Percentiles rank a stretch among this genome's conserved stretches.
Conservation (phyloP, 148 eudicot species). For the Rhododendron henanense region DNA sequence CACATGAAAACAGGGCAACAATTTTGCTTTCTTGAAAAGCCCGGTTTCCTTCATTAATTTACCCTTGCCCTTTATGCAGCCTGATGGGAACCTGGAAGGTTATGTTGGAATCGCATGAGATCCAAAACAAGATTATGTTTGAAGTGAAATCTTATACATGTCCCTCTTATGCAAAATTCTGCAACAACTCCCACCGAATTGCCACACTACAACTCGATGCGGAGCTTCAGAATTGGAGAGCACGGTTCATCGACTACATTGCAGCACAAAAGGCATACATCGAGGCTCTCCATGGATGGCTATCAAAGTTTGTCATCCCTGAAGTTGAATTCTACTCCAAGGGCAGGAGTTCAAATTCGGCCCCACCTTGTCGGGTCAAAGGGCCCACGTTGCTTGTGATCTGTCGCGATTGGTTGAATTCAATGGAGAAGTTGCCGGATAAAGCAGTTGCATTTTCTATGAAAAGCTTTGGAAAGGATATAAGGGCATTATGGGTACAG, state of each 20-base stretch:
- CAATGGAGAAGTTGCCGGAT: constrained; percentile 67
- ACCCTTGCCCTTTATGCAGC: constrained; percentile 36
- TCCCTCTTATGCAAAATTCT: constrained; percentile 78
- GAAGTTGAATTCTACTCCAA: constrained; percentile 68
- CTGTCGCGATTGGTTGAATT: constrained; percentile 67
- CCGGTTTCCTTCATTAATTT: neutral
- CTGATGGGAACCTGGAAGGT: constrained; percentile 68
- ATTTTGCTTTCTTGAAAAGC: neutral
- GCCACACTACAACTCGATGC: constrained; percentile 86
- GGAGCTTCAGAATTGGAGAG: constrained; percentile 82
- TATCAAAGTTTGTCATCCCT: constrained; percentile 77
- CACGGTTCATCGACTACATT: constrained; percentile 64
- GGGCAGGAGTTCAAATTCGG: constrained; percentile 30
- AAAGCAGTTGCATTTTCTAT: constrained; percentile 63
- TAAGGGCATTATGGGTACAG: constrained; percentile 69
- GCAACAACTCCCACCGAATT: constrained; percentile 70
- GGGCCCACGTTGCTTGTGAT: constrained; percentile 76
- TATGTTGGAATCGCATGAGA: constrained; percentile 91
- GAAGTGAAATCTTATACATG: constrained; percentile 78
- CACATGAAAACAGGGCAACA: neutral
- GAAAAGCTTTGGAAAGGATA: constrained; percentile 69
- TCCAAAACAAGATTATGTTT: constrained; percentile 75
- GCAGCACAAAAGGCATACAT: constrained; percentile 67
- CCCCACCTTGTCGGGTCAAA: constrained; percentile 33
- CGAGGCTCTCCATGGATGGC: constrained; percentile 78